Base-by-base conservation (phyloP, 1,284 basidiomycete species). In the Malassezia pachydermatis region DNA sequence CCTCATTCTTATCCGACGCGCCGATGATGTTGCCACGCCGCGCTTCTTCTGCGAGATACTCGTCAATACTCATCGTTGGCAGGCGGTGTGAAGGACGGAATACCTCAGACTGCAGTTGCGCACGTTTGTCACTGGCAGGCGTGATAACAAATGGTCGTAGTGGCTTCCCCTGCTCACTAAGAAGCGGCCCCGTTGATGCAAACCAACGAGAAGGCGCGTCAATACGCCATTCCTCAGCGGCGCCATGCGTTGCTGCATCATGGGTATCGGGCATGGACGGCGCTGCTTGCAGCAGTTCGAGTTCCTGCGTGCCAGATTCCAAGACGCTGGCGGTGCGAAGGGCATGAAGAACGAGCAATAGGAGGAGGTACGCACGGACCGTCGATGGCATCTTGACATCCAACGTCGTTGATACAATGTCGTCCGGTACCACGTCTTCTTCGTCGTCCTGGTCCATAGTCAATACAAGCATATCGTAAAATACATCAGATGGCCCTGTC, bases 61-160 rank as follows among this genome's bases (percentile, higher is more conserved):
- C 86, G 66, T 98, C 92, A 59, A 98, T 82, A 1, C 84, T 80
- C 94, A 99, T 96, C 0, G 88, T 92, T 3, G 92, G 92, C 24
- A 98, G 76, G 19, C 84, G 79, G 70, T 95, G 81, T n/a, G 79
- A 80, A 3, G 86, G 80, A 13, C 82, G 79, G 75, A 96, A 98
- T 2, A 96, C 89, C 64, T 86, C 81, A 0, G 89, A 10, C 88
- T 68, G 54, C 79, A 82, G 2, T 83, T 81, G 0, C 7, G 10
- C 24, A 13, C 36, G 48, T 13, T 25, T 33, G 9, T 22, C 38
- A 10, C 43, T 46, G 13, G 32, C n/a, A n/a, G 36, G 30, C 11
- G 59, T 61, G 42, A 70, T 69, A 11, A 58, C 60, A 42, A 70
- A 70, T 0, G 68, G 68, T 1, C 67, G 60, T 9, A 69, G 46